These are phyloP conservation scores for Bacterosira constricta DNA, from an alignment of 108 stramenopile genomes.

Conservation along the genomic window DNA sequence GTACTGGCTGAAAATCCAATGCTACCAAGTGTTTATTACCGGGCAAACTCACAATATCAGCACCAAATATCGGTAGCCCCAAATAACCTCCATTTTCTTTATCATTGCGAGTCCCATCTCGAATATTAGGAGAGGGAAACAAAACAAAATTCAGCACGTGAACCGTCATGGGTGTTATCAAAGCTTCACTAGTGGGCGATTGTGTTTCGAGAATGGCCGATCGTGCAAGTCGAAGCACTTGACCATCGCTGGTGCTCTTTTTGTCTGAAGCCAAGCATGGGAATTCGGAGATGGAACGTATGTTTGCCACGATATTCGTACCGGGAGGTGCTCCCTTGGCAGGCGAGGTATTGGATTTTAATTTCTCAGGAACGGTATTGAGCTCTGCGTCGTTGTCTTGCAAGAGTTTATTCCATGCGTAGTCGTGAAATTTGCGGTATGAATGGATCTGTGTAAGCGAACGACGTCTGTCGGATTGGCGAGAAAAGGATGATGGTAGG, in stretches of 20 bases:
- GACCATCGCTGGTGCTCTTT: background rate
- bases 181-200: constrained; percentile 12
- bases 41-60: constrained; percentile 81
- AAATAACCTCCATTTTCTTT: background rate
- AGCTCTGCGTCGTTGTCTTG: background rate
- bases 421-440: constrained; percentile 62
- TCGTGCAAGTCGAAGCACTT: constrained; percentile 50
- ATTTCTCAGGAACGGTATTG: constrained; percentile 24
- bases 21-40: constrained; percentile 70
- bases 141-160: constrained; percentile 84
- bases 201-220: constrained; percentile 76
- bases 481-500: too few species aligned
- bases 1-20: constrained; percentile 75
- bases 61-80: constrained; percentile 73
- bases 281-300: constrained; percentile 33
- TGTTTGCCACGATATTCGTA: constrained; percentile 29
- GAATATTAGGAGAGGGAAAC: constrained; percentile 53
- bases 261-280: background rate
- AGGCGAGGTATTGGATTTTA: constrained; percentile 48
- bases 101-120: background rate
- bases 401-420: constrained; percentile 52
- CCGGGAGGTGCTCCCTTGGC: constrained; percentile 40
- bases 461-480: background rate
- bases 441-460: background rate
- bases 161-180: constrained; percentile 50